These are phyloP conservation scores for Vitis riparia DNA, from an alignment of 164 flowering plant genomes.

Conservation along the genomic window DNA sequence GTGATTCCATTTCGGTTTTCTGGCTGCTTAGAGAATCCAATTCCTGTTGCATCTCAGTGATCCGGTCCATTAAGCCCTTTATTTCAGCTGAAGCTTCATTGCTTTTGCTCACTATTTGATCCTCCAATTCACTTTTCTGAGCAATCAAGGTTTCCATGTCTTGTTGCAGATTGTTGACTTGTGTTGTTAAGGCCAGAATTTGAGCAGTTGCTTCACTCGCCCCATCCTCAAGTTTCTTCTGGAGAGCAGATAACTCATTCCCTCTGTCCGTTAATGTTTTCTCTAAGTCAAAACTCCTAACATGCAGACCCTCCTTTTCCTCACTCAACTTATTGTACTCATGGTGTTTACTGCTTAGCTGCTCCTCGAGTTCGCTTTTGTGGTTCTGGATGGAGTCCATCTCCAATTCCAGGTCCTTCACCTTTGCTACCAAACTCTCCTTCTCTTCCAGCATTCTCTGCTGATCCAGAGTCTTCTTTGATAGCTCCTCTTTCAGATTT, in stretches of 20 bases:
- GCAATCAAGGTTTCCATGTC: constrained; percentile 22
- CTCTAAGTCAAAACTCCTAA: constrained; percentile 33
- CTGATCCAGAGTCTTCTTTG: constrained; percentile 30
- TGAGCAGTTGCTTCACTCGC: constrained; percentile 34
- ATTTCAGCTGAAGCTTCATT: constrained; percentile 34
- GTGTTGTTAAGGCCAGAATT: constrained; percentile 24
- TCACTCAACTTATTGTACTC: constrained; percentile 33
- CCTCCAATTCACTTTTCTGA: constrained; percentile 40
- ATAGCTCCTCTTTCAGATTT: constrained; percentile 45
- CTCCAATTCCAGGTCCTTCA: constrained; percentile 27
- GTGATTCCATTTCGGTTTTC: constrained; percentile 32
- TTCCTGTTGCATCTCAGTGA: constrained; percentile 25
- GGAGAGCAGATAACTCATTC: constrained; percentile 31
- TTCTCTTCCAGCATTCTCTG: constrained; percentile 40
- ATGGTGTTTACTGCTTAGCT: constrained; percentile 16
- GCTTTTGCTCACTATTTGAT: constrained; percentile 20
- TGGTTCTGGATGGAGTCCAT: constrained; percentile 30
- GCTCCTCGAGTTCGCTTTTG: constrained; percentile 35
- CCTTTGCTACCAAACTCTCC: constrained; percentile 17
- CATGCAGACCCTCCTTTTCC: constrained; percentile 34
- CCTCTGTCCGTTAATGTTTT: constrained; percentile 28
- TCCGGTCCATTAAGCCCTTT: constrained; percentile 25
- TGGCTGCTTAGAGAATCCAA: constrained; percentile 26
- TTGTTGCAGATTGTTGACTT: constrained; percentile 16
- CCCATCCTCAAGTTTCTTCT: constrained; percentile 23